Base-by-base conservation (phyloP, 129 eudicot species). In the Ambrosia trifida region DNA sequence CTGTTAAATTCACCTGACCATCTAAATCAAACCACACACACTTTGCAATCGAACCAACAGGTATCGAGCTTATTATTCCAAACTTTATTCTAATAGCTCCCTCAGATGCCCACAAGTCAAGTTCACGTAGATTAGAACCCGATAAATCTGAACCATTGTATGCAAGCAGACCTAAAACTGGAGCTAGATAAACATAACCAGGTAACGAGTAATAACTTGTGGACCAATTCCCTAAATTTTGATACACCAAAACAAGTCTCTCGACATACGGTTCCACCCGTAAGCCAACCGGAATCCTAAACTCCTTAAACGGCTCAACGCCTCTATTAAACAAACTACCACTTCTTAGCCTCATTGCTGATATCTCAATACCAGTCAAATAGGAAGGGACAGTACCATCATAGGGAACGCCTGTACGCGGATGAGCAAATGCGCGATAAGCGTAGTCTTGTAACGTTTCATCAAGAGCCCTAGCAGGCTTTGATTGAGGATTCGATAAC, bases 161-260 rank as follows among this genome's bases (percentile, higher is more conserved):
- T 8, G 89, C 97, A 74, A 91, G 94, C 70, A 91, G 83, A 67
- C 97, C 96, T 64, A 91, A 56, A 12, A 91, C 69, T 3, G 97
- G 94, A 69, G 97, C 83, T 40, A 91, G 77, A 65, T 88, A 86
- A 3, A 50, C 30, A 70, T 86, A 77, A 45, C 86, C 87, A 7
- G 86, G 73, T 41, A 88, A 72, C 16, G 93, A 87, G 65, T 88
- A 88, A 80, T 84, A 91, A 0, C 53, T 53, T 9, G 62, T 56
- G 28, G 96, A 84, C 87, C 85, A 88, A 76, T 86, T 88, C 2
- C 94, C 94, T 61, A 91, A 53, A 38, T 91, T 91, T 14, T 86
- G 97, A 53, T 91, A 88, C 4, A 91, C 94, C 64, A 91, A 68
- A 66, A 84, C 85, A 54, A 91, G 90, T 66, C 97, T 78, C 79